phyloP scores from a whole-genome alignment of 352 stramenopile species.

The Phytophthora cryptogea region DNA sequence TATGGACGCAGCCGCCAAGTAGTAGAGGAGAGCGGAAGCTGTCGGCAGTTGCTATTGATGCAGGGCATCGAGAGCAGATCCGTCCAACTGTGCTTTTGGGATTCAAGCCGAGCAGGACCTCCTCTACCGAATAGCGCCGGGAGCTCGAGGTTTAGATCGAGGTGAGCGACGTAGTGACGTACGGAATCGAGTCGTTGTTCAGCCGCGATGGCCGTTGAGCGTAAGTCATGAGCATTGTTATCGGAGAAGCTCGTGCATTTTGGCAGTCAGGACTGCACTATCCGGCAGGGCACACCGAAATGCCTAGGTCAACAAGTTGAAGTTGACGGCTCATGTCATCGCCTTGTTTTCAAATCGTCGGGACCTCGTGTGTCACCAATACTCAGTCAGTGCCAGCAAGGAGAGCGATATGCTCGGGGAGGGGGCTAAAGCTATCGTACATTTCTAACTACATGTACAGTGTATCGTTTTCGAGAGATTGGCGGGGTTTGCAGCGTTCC shows the following conservation, averaged over 20 bases:
- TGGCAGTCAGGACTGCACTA: too few species aligned
- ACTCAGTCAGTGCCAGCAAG: not conserved
- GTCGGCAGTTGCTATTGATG: not conserved
- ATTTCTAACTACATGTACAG: too few species aligned
- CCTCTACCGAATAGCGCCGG: not conserved
- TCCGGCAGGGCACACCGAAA: slow-evolving; percentile 4
- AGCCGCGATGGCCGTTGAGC: not conserved
- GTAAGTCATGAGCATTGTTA: not conserved
- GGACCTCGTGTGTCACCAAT: slow-evolving; percentile 1
- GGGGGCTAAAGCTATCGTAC: too few species aligned
- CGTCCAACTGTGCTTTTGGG: slow-evolving; percentile 11
- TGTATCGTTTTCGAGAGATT: too few species aligned
- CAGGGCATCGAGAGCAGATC: slow-evolving; percentile 3
- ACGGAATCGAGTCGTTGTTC: not conserved
- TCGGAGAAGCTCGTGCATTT: too few species aligned
- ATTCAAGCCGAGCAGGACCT: slow-evolving; percentile 1
- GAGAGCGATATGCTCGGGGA: not conserved
- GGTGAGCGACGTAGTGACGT: too few species aligned
- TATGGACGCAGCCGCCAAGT: too few species aligned
- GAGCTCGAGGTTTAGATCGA: not conserved
- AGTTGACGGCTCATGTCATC: slow-evolving; percentile 11
- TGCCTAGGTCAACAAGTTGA: slow-evolving; percentile 10
- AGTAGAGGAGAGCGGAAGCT: too few species aligned
- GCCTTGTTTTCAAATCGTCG: slow-evolving; percentile 16
- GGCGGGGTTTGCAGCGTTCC: too few species aligned